phyloP scores from a whole-genome alignment of 805 yeast genomes.

The Candida peoriensis region DNA sequence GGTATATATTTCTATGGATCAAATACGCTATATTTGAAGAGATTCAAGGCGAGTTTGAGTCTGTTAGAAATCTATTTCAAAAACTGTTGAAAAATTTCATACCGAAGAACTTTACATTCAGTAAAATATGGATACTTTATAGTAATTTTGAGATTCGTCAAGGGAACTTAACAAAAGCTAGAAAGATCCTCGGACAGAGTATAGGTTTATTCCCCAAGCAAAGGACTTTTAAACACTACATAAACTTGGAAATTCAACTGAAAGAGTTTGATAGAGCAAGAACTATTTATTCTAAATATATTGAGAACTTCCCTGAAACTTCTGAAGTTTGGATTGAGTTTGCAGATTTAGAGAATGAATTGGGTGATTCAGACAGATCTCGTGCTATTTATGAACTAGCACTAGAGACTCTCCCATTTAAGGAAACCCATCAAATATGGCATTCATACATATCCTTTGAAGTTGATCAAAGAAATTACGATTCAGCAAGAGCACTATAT shows the following conservation, averaged over 20 bases:
- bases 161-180: slow-evolving; percentile 42
- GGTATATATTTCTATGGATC: slow-evolving; percentile 70
- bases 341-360: slow-evolving; percentile 59
- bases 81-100: slow-evolving; percentile 38
- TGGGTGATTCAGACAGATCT: slow-evolving; percentile 70
- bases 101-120: slow-evolving; percentile 64
- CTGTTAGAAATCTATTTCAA: slow-evolving; percentile 48
- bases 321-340: slow-evolving; percentile 54
- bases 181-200: slow-evolving; percentile 67
- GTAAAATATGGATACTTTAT: slow-evolving; percentile 66
- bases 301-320: slow-evolving; percentile 42
- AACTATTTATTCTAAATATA: slow-evolving; percentile 58
- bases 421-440: slow-evolving; percentile 22
- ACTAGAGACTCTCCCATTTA: slow-evolving; percentile 21
- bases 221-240: slow-evolving; percentile 58
- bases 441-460: slow-evolving; percentile 50
- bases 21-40: slow-evolving; percentile 62
- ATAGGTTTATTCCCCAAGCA: slow-evolving; percentile 64
- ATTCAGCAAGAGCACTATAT: slow-evolving; percentile 48
- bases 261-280: slow-evolving; percentile 82
- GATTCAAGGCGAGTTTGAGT: slow-evolving; percentile 35
- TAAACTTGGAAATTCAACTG: slow-evolving; percentile 57
- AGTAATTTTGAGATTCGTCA: slow-evolving; percentile 74
- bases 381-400: slow-evolving; percentile 58
- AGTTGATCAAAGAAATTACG: slow-evolving; percentile 54